Conservation (phyloP, 1,284 basidiomycete species). For the Tilletia setariae region DNA sequence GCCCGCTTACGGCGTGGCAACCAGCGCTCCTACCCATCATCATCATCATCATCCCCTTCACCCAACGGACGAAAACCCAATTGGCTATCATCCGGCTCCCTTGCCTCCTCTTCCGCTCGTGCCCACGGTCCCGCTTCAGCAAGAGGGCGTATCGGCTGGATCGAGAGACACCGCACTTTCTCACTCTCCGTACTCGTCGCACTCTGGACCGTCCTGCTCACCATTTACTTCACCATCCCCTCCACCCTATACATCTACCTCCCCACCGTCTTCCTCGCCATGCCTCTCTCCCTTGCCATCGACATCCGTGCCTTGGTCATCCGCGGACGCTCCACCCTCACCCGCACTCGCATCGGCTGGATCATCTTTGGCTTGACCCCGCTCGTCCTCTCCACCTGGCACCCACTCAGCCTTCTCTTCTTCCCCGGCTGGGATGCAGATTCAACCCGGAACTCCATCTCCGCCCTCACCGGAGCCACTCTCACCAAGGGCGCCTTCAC, state of each 20-base stretch:
- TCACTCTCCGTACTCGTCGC: background rate
- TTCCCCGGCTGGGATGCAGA: slow-evolving; percentile 13
- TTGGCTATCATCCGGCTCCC: background rate
- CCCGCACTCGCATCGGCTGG: slow-evolving; percentile 4
- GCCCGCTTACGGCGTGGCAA: background rate
- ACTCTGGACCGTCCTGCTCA: slow-evolving; percentile 4
- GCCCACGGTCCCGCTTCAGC: background rate
- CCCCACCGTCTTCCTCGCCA: slow-evolving; percentile 17
- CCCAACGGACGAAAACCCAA: slow-evolving; percentile 5
- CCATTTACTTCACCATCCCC: slow-evolving; percentile 25
- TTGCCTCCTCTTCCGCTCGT: background rate
- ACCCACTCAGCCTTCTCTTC: slow-evolving; percentile 15
- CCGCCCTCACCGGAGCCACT: background rate
- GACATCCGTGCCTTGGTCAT: background rate
- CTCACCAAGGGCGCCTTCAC: background rate
- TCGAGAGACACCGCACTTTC: slow-evolving; percentile 8
- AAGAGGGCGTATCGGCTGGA: slow-evolving; percentile 1
- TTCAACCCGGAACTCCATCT: background rate
- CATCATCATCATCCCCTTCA: background rate
- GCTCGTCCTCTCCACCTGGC: slow-evolving; percentile 2
- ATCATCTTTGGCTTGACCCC: slow-evolving; percentile 17
- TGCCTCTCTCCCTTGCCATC: slow-evolving; percentile 20
- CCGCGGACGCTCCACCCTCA: background rate
- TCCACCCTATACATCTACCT: slow-evolving; percentile 26
- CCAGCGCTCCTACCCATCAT: background rate